A percentile compares a stretch with the other conserved stretches of the same genome.
Conservation (phyloP, 164 flowering plant species). For the Dillenia turbinata region DNA sequence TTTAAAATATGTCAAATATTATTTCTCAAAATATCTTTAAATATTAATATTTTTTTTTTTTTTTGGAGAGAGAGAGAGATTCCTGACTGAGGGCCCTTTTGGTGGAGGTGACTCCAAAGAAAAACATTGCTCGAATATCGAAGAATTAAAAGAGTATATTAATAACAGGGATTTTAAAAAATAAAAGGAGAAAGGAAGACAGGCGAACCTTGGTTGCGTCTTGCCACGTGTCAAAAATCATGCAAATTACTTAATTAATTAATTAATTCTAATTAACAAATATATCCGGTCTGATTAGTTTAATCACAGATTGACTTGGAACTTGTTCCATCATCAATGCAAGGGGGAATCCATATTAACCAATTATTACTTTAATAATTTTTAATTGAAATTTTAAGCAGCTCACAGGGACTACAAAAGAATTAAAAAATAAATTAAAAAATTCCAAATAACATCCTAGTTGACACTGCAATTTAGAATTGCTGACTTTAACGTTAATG, state of each 20-base stretch:
- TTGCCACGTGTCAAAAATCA: slow-evolving; percentile 16
- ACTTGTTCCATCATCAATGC: slow-evolving; percentile 1
- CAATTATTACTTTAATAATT: too few relatives aligned
- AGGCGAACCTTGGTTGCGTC: slow-evolving; percentile 8
- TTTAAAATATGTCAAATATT: too few relatives aligned
- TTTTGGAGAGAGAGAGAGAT: too few relatives aligned
- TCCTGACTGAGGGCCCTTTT: too few relatives aligned
- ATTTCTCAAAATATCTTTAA: too few relatives aligned
- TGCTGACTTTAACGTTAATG: too few relatives aligned
- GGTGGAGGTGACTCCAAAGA: too few relatives aligned
- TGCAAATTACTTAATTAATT: neutral
- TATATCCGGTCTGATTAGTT: slow-evolving; percentile 6
- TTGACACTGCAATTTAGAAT: too few relatives aligned
- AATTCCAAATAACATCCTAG: too few relatives aligned
- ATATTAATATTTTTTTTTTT: too few relatives aligned
- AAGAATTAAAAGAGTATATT: too few relatives aligned
- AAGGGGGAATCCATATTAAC: neutral
- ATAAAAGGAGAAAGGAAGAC: neutral
- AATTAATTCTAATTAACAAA: neutral
- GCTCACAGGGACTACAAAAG: neutral
- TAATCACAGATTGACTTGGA: slow-evolving; percentile 8
- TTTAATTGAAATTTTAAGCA: neutral
- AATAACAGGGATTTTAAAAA: neutral
- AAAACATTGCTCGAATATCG: too few relatives aligned
- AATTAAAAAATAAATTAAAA: neutral